Percentiles rank a stretch among this genome's conserved stretches.
Conservation (phyloP, 177 flowering plant genomes). For the Vitis hybrid region DNA sequence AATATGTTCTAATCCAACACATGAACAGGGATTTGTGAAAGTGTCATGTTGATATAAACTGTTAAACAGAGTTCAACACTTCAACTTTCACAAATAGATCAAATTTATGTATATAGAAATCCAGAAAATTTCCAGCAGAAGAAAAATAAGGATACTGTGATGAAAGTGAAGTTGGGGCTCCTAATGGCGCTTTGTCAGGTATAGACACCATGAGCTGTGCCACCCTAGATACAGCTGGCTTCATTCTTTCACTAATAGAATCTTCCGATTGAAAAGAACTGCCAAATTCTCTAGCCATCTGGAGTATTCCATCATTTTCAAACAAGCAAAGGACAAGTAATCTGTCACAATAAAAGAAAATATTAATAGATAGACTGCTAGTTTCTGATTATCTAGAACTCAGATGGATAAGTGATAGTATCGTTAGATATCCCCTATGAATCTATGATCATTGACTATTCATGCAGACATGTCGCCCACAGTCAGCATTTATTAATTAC, state of each 20-base stretch:
- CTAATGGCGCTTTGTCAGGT: conserved; percentile 81
- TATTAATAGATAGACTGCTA: neutral
- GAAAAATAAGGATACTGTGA: conserved; percentile 80
- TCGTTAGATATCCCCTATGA: neutral
- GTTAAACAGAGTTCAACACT: neutral
- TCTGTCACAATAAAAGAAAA: conserved; percentile 36
- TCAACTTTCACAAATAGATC: neutral
- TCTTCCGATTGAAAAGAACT: conserved; percentile 23
- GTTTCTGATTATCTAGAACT: neutral
- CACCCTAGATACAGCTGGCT: conserved; percentile 45
- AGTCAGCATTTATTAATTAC: neutral
- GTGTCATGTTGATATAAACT: conserved; percentile 1
- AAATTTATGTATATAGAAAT: neutral
- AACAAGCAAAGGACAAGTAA: conserved; percentile 71
- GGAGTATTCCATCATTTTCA: conserved; percentile 63
- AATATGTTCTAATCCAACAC: neutral
- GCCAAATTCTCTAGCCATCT: conserved; percentile 61
- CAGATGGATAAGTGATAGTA: neutral
- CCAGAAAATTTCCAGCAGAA: neutral
- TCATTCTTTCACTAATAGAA: conserved; percentile 22
- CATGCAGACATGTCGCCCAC: neutral
- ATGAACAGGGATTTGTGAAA: neutral
- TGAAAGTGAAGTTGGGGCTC: conserved; percentile 63
- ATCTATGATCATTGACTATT: neutral
- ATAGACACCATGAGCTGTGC: conserved; percentile 80